These are phyloP conservation scores for Beta macrorhiza DNA, from an alignment of 179 eudicot genomes.

Conservation along the genomic window DNA sequence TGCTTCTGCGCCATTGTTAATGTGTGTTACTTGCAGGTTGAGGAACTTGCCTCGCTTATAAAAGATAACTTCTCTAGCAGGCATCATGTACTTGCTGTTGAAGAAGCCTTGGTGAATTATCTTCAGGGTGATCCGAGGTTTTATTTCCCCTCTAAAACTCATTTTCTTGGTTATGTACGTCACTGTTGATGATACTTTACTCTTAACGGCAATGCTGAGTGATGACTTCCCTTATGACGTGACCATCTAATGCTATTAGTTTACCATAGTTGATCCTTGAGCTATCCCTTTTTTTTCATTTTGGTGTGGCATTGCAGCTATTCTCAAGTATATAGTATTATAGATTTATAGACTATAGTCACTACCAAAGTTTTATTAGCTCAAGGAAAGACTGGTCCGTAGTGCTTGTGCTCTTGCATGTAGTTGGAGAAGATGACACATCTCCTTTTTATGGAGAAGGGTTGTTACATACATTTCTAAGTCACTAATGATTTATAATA, in stretches of 20 bases:
- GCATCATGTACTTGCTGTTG: slow-evolving; percentile 79
- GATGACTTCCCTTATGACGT: not conserved
- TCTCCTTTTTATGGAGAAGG: not conserved
- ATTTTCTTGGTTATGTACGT: no score
- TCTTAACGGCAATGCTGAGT: not conserved
- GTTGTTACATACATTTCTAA: not conserved
- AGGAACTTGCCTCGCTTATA: slow-evolving; percentile 87
- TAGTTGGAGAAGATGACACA: not conserved
- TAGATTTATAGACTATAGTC: no score
- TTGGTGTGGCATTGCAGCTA: not conserved
- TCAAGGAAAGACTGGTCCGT: not conserved
- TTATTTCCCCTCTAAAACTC: not conserved
- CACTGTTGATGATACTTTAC: not conserved
- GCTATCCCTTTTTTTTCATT: not conserved
- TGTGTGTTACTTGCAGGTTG: slow-evolving; percentile 49
- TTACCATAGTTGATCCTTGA: not conserved
- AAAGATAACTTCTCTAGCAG: slow-evolving; percentile 81
- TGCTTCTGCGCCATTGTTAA: not conserved
- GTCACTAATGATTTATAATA: not conserved
- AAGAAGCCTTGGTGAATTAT: slow-evolving; percentile 70
- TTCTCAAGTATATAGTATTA: not conserved
- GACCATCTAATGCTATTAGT: not conserved
- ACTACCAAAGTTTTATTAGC: not conserved
- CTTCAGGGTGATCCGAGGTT: slow-evolving; percentile 75
- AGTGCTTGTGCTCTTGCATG: not conserved